Conservation (phyloP, 106 monocot species). For the Dioscorea alata region DNA sequence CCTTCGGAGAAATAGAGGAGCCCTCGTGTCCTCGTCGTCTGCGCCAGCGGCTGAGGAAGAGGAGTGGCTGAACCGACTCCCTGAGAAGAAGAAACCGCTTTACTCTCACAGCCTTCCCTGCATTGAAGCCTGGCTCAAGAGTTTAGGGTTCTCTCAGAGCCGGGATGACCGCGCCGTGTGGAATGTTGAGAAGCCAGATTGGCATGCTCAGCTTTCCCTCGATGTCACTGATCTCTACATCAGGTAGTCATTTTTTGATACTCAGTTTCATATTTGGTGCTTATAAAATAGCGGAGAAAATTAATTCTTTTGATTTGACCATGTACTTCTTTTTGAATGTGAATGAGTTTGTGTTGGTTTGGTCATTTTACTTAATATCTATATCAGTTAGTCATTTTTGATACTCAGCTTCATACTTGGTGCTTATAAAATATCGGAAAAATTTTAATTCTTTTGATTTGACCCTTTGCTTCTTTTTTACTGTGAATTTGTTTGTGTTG, state of each 20-base stretch:
- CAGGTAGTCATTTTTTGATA: constrained; percentile 20
- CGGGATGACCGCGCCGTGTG: constrained; percentile 64
- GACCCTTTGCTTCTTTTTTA: too few species aligned
- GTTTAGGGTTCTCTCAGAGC: constrained; percentile 69
- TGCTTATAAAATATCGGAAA: neutral
- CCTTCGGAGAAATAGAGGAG: neutral
- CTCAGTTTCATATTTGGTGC: too few species aligned
- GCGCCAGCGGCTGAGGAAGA: constrained; percentile 40
- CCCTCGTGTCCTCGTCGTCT: constrained; percentile 7
- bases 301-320: neutral
- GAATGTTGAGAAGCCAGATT: constrained; percentile 66
- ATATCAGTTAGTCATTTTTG: constrained; percentile 27
- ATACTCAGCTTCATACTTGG: too few species aligned
- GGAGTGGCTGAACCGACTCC: constrained; percentile 91
- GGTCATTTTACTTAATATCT: too few species aligned
- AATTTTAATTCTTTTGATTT: neutral
- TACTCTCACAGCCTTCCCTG: constrained; percentile 97
- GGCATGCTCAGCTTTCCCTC: constrained; percentile 93
- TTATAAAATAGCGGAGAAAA: neutral
- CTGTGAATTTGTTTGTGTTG: too few species aligned
- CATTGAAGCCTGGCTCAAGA: constrained; percentile 87
- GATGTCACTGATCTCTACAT: constrained; percentile 86
- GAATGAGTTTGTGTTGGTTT: too few species aligned
- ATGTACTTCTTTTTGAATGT: too few species aligned
- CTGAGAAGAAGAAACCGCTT: constrained; percentile 92